Base-by-base conservation (phyloP, 306 rosid genomes). In the Oxytropis ochrocephala region DNA sequence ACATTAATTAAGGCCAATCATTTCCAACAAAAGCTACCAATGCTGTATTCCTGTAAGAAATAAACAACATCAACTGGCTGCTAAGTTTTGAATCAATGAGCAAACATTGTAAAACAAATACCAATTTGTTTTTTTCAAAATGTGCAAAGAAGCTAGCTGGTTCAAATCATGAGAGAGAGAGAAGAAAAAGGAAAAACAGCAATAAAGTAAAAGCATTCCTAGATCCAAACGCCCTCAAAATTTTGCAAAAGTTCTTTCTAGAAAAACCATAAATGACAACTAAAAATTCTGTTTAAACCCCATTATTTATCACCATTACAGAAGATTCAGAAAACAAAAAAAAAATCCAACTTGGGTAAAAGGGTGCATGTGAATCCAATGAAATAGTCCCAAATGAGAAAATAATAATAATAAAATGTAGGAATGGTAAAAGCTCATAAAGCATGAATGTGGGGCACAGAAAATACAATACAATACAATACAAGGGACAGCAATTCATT, bases 211-310 rank as follows among this genome's bases (percentile, higher is more conserved):
- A 55, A 74, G 69, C 80, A 59, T 64, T 59, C 24, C 38, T 71
- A 66, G 44, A 70, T 66, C 60, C 76, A 67, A 82, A 71, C 72
- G 63, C 56, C 62, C 56, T 51, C 39, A 47, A 67, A 67, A 59
- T 52, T 63, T 67, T 54, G n/a, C 51, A 65, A 74, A 64, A 48
- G 17, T 54, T 29, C 51, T 17, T 53, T 65, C 63, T 8, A 21
- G 38, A 66, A 55, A 66, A 61, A 61, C 30, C 53, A 75, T 24
- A 71, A 17, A 79, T 71, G 66, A 35, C 33, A 43, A 52, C 42
- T 39, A 79, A 64, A 69, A 39, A 27, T 27, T 62, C 32, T 10
- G 27, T 52, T 74, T 36, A 43, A 57, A 58, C 50, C 60, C 41
- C 21, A 13, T 13, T 16, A 47, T 60, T 52, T 12, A 71, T 67